A percentile compares a stretch with the other conserved stretches of the same genome.
phyloP scores from a whole-genome alignment of 345 rosid species.

The Arabidopsis thaliana region TAIR10.1 NC_003074.8:8497501-8498000 shows the following conservation, averaged over 20 bases:
- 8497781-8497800: background rate
- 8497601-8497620: background rate
- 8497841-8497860: background rate
- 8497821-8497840: constrained; percentile 7
- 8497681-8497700: background rate
- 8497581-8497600: too few relatives aligned
- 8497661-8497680: background rate
- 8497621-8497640: background rate
- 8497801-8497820: background rate
- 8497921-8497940: constrained; percentile 30
- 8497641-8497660: background rate
- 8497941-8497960: constrained; percentile 52
- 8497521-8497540: background rate
- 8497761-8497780: background rate
- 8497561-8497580: background rate
- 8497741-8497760: constrained; percentile 8
- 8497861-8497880: background rate
- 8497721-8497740: background rate
- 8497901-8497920: constrained; percentile 18
- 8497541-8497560: background rate
- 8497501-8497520: constrained; percentile 8
- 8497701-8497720: constrained; percentile 7
- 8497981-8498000: constrained; percentile 74
- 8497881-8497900: constrained; percentile 19
- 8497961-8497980: constrained; percentile 76